Base-by-base conservation (phyloP, 768 basidiomycete species). In the Phanerochaete carnosa region DNA sequence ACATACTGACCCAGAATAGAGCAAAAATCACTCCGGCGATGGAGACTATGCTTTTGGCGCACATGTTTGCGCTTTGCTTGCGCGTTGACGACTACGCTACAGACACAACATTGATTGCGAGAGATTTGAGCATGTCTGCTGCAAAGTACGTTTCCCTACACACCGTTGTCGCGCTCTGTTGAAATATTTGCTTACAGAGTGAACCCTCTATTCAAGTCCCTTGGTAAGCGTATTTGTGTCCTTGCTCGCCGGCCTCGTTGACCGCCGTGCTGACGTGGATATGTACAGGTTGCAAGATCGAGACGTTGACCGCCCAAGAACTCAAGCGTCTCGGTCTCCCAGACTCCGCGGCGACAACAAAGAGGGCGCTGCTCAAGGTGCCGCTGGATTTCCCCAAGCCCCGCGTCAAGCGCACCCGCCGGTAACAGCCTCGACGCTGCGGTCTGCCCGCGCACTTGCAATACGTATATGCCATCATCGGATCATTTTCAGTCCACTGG, bases 381-480 rank as follows among this genome's bases (percentile, higher is more conserved):
- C 95, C 95, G 2, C 79, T 96, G 1, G 79, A 83, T 62, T 97
- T 97, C 75, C 95, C 94, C 0, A 91, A 90, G 68, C 79, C 82
- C 23, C 70, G 75, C 25, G 57, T 64, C 28, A 77, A 68, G 64
- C 74, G 76, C 55, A 72, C 74, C 12, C 62, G 64, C 52, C 66
- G 68, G 51, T 70, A 46, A 59, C 26, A 3, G 32, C 19, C 19
- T 43, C 26, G 23, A 32, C 8, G 28, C 19, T 12, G 12, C 35
- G n/a, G 29, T 32, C 23, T 54, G 52, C 33, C 33, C 32, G 12
- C 11, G 9, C 52, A 54, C 8, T n/a, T 54, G 52, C 52, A 33
- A 29, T 39, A 30, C 35, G 13, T 43, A 43, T 43, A 8, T 12
- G 39, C 49, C 25, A n/a, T 32, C 19, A 7, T n/a, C 15, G 33